Evolutionary conservation across 345 rosid species (phyloP).

Genomic region (Pugionium dolabratum): DNA sequence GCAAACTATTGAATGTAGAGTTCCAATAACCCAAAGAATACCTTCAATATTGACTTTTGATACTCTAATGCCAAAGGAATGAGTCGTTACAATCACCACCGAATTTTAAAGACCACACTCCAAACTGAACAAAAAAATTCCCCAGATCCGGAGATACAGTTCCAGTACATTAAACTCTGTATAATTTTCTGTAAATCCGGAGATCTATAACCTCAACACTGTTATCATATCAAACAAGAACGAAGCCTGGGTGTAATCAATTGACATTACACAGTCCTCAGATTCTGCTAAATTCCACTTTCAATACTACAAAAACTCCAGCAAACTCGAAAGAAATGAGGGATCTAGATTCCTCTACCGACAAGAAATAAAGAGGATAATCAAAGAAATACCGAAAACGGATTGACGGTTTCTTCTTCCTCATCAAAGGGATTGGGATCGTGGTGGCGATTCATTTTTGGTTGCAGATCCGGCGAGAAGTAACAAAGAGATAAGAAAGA

Average conservation of each 20-base stretch:
- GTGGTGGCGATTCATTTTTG: slow-evolving; percentile 70
- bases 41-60: background rate
- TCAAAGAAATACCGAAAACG: slow-evolving; percentile 65
- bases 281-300: slow-evolving; percentile 8
- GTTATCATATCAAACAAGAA: slow-evolving; percentile 1
- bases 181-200: background rate
- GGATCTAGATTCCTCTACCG: too few relatives aligned
- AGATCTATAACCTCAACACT: slow-evolving; percentile 27
- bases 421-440: slow-evolving; percentile 97
- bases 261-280: background rate
- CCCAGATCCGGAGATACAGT: slow-evolving; percentile 32
- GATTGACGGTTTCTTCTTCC: slow-evolving; percentile 79
- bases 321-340: background rate
- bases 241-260: background rate
- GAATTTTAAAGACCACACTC: background rate
- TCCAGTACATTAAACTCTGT: background rate
- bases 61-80: background rate
- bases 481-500: background rate
- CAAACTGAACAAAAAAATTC: background rate
- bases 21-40: background rate
- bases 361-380: background rate
- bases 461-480: slow-evolving; percentile 35
- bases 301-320: background rate
- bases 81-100: background rate
- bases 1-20: slow-evolving; percentile 1